Conservation (phyloP, 2,329 filamentous ascomycete species). For the Paecilomyces dactylethromorphus region DNA sequence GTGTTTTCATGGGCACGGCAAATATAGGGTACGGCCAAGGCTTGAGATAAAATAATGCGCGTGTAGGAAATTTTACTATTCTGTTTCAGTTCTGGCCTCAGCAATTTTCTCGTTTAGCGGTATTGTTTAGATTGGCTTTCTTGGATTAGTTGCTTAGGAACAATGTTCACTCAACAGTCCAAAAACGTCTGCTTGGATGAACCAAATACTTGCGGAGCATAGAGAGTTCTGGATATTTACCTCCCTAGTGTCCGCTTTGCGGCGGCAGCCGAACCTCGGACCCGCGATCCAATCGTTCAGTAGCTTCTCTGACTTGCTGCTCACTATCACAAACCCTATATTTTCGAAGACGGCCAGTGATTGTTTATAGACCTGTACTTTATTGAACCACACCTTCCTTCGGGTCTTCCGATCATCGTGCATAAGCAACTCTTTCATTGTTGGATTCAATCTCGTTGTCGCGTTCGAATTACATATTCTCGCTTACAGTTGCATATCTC, state of each 20-base stretch:
- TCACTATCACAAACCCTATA: not conserved
- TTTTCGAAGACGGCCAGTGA: not conserved
- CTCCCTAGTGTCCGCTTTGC: constrained; percentile 35
- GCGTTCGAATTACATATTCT: not conserved
- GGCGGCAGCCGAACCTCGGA: constrained; percentile 37
- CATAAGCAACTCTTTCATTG: not conserved
- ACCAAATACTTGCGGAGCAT: not conserved
- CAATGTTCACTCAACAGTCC: not conserved
- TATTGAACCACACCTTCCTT: not conserved
- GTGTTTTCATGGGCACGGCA: not conserved
- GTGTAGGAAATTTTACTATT: not conserved
- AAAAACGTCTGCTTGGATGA: not conserved
- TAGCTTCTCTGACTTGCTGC: no score
- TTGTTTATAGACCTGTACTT: not conserved
- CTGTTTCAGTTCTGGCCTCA: not conserved
- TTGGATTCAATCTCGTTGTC: not conserved
- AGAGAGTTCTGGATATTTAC: constrained; percentile 25
- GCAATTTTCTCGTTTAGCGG: not conserved
- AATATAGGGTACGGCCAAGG: not conserved
- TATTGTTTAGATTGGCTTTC: not conserved
- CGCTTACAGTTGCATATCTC: not conserved
- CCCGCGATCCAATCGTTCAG: not conserved
- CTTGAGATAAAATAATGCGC: not conserved
- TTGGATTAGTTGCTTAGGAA: not conserved
- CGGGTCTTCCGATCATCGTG: not conserved